Base-by-base conservation (phyloP, 179 eudicot genomes). In the Nepenthes alata region DNA sequence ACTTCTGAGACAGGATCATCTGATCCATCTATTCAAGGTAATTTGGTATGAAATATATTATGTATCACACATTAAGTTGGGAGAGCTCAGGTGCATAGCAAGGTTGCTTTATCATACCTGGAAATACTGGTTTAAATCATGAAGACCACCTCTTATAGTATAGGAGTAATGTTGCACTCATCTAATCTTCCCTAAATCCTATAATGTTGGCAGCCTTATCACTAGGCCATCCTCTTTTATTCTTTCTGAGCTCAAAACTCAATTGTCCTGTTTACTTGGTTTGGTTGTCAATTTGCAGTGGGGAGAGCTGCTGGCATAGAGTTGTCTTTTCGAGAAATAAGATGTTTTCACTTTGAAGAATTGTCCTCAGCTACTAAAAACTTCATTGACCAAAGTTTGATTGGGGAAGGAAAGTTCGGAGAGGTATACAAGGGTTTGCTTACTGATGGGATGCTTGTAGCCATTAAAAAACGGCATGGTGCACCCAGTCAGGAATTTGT, bases 341-440 rank as follows among this genome's bases (percentile, higher is more conserved):
- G 79, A 68, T 78, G 79, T 58, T 91, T 91, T 70, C 66, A 63
- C 37, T 73, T 91, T 78, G 86, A 86, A 66, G 98, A 91, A 64
- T 70, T 91, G 69, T 77, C 81, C 6, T 62, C 62, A 11, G 96
- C 98, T 11, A 89, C 96, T 66, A 84, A 80, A 68, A 77, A 80
- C 61, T 91, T 91, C 64, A 73, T 76, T 53, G 85, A 81, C 67
- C 89, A 77, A 66, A 78, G 80, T 75, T 76, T 91, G 78, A 89
- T 91, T 44, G 98, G 98, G 38, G 89, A 78, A 71, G 98, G 98
- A 57, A 91, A 91, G 79, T 91, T 91, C 70, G 98, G 98, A 47
- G 95, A 79, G 69, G 98, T 91, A 5, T 91, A 86, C 64, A 89
- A 89, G 84, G 98, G 98, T 49, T 71, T 89, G 78, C 88, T 91